Base-by-base conservation (phyloP, 2,329 filamentous ascomycete genomes). In the Huntiella omanensis region DNA sequence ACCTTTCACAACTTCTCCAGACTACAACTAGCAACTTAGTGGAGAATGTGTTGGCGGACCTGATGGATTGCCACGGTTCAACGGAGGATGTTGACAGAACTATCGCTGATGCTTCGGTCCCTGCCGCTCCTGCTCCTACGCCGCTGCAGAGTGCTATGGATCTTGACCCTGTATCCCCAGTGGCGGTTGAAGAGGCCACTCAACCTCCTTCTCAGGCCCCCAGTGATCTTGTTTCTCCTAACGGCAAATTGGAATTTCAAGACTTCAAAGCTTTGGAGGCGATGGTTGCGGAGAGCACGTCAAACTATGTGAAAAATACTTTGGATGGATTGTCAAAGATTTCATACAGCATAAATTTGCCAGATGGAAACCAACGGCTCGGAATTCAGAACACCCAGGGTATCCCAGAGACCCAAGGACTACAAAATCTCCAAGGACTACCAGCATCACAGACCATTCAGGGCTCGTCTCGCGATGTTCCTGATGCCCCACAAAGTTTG, bases 181-280 rank as follows among this genome's bases (percentile, higher is more conserved):
- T 35, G 8, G 28, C 41, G 16, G n/a, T 32, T 22, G 37, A 37
- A 7, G 38, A 40, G 10, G 38, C 40, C 7, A 22, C 33, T 40
- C 19, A 43, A 55, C 3, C 52, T 55, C 6, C 56, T 57, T 35
- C 55, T 28, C 22, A 28, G 12, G 34, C 7, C 28, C 34, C 55
- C 1, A 59, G 56, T 15, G 55, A 55, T 40, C 59, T 60, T 51
- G 51, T 50, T 33, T 50, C 44, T 6, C 41, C 50, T 39, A 36
- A 43, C 8, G 44, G 40, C 15, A 51, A 52, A 35, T 42, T 50
- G 12, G 45, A 50, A n/a, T 49, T 49, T 8, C 62, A 58, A 5
- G 62, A 66, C 47, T 63, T 64, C 43, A 62, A 65, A 50, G 63
- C 65, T 37, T 55, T 66, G 4, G 60, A 64, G 49, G 64, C 64